Base-by-base conservation (phyloP, 306 rosid species). In the Prunus mume region DNA sequence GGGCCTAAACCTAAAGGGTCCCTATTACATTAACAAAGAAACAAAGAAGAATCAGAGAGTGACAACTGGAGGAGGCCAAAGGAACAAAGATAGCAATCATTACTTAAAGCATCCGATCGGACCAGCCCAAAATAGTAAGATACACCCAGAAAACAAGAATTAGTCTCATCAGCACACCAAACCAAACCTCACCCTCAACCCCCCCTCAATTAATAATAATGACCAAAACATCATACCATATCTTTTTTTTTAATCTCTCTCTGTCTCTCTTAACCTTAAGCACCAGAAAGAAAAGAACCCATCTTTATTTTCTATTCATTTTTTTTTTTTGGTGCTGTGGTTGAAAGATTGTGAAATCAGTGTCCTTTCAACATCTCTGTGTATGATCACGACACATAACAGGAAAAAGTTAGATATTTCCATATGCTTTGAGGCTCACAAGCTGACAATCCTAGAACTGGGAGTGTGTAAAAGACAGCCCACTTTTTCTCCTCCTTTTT, bases 391-490 rank as follows among this genome's bases (percentile, higher is more conserved):
- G 78, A 69, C 47, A 79, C 78, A 73, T 64, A 79, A 79, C 78
- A 61, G 27, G 74, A 84, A 85, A 74, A 69, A 57, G 84, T 50
- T 81, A 63, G 84, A 84, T 87, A 81, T 87, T 78, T 85, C 69
- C 76, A 54, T 43, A 60, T 80, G 77, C 45, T 63, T 74, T 76
- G 79, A 74, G 89, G 67, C 71, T 88, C 81, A 78, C 77, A 84
- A 87, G 86, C 90, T 87, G 96, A 88, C 93, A 83, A 85, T 85
- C 83, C 80, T 87, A 85, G 90, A 92, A 92, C 90, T 85, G 91
- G 76, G 85, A 92, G 91, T 90, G 96, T 76, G 91, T 79, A 88
- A 90, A 92, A 87, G 93, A 88, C 79, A 83, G 79, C 86, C 78
- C 90, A 76, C 90, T 90, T 90, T 90, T 76, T 79, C 79, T 78